These are phyloP conservation scores for Epichloe sp. DNA, from an alignment of 2,329 filamentous ascomycete genomes.

Conservation along the genomic window DNA sequence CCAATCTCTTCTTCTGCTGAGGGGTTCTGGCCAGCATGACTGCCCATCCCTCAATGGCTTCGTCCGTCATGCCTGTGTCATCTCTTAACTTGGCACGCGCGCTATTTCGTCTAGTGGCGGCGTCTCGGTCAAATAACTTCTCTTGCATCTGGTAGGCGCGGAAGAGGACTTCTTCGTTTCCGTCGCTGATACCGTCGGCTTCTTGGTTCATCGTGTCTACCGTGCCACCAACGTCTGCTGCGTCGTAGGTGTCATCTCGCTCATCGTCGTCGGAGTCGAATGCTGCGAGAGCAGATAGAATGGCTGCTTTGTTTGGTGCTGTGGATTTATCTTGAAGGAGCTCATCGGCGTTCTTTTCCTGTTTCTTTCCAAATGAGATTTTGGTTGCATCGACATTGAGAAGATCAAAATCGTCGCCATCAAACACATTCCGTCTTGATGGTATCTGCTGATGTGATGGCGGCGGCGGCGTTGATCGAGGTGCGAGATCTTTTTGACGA, in stretches of 20 bases:
- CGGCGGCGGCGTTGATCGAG: conserved; percentile 43
- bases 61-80: conserved; percentile 82
- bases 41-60: conserved; percentile 88
- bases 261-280: conserved; percentile 96
- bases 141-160: conserved; percentile 53
- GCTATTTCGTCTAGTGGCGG: conserved; percentile 51
- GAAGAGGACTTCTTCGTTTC: conserved; percentile 61
- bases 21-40: conserved; percentile 71
- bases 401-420: conserved; percentile 66
- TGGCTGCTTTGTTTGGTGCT: conserved; percentile 68
- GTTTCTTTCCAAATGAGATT: conserved; percentile 66
- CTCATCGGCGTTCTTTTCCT: conserved; percentile 54
- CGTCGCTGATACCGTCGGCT: conserved; percentile 32
- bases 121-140: conserved; percentile 57
- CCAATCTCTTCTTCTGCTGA: conserved; percentile 52
- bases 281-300: conserved; percentile 72
- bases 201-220: conserved; percentile 57
- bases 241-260: conserved; percentile 91
- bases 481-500: conserved; percentile 31
- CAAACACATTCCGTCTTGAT: conserved; percentile 59
- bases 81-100: conserved; percentile 51
- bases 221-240: conserved; percentile 79
- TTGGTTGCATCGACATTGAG: conserved; percentile 53
- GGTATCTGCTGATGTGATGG: conserved; percentile 24
- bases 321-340: conserved; percentile 51